These are phyloP conservation scores for Coemansia sp. DNA, from an alignment of 192 early-diverging fungal genomes.

Conservation along the genomic window DNA sequence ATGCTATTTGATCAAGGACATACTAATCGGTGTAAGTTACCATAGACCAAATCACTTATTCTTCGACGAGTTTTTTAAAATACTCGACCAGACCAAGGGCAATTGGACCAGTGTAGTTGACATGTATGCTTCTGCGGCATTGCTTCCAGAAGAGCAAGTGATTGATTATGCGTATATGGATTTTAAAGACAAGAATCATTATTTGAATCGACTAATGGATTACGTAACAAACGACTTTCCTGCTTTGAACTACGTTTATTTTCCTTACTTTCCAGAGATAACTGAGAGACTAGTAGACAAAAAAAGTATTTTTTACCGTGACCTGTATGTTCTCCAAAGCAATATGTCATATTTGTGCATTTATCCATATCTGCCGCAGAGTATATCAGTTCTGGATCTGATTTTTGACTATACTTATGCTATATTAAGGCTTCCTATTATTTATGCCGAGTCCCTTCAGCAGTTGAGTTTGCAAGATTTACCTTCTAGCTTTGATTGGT, in stretches of 20 bases:
- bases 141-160: too few relatives aligned
- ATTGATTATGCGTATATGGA: too few relatives aligned
- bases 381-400: background rate
- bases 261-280: background rate
- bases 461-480: background rate
- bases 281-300: background rate
- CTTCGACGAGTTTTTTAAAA: background rate
- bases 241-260: too few relatives aligned
- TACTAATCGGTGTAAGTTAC: background rate
- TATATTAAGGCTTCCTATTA: background rate
- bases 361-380: background rate
- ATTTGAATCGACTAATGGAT: too few relatives aligned
- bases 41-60: background rate
- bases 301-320: background rate
- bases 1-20: background rate
- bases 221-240: too few relatives aligned
- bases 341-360: background rate
- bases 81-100: too few relatives aligned
- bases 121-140: too few relatives aligned
- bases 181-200: too few relatives aligned
- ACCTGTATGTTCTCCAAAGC: background rate
- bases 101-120: too few relatives aligned
- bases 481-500: background rate
- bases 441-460: background rate
- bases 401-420: background rate